These are phyloP conservation scores for Trametes pubescens DNA, from an alignment of 1,284 basidiomycete genomes.

Conservation along the genomic window DNA sequence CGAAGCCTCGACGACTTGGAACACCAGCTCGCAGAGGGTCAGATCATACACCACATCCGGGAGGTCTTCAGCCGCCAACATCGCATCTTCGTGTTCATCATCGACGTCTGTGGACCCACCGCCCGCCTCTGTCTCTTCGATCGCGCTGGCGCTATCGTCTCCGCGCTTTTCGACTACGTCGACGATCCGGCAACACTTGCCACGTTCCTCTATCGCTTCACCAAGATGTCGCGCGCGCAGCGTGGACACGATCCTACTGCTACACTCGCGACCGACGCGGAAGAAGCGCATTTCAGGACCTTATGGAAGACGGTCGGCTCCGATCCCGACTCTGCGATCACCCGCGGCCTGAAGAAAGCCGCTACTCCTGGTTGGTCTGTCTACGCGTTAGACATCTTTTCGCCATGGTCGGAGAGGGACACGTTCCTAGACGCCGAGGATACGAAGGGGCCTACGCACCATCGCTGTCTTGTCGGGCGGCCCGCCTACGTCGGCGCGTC, in stretches of 20 bases:
- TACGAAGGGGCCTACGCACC: background rate
- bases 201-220: background rate
- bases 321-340: background rate
- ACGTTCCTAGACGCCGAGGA: background rate
- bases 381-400: background rate
- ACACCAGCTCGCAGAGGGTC: too few species aligned
- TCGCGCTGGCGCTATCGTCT: background rate
- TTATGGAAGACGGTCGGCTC: background rate
- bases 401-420: background rate
- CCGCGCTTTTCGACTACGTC: background rate
- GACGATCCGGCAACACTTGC: background rate
- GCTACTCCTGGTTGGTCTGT: background rate
- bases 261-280: background rate
- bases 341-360: background rate
- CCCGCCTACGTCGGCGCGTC: background rate
- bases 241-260: background rate
- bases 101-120: background rate
- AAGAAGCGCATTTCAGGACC: background rate
- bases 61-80: background rate
- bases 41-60: too few species aligned
- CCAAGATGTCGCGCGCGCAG: background rate
- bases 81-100: background rate
- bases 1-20: too few species aligned
- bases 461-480: constrained; percentile 2
- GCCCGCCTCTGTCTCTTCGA: background rate